A percentile compares a stretch with the other conserved stretches of the same genome.
These are phyloP conservation scores for Aegilops speltoides DNA, from an alignment of 176 grass and related monocot genomes.

Conservation along the genomic window DNA sequence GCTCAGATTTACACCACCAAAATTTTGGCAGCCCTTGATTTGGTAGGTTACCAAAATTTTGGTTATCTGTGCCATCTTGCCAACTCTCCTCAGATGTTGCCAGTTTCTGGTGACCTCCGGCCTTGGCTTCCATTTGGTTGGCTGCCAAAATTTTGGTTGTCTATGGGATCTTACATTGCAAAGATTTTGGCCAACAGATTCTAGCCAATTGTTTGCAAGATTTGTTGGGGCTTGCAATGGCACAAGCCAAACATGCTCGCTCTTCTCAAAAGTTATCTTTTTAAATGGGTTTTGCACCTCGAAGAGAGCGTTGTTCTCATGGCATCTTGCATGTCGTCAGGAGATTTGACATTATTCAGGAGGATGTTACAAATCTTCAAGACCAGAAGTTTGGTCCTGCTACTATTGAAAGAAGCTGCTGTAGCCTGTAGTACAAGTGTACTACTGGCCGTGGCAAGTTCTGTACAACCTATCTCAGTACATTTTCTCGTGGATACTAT, in stretches of 20 bases:
- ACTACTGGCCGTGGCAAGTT: background rate
- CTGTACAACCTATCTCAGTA: no score
- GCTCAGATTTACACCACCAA: background rate
- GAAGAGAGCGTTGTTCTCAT: background rate
- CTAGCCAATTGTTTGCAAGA: no score
- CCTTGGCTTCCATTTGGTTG: background rate
- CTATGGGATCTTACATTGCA: background rate
- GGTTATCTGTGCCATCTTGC: background rate
- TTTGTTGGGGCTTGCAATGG: no score
- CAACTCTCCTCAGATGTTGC: background rate
- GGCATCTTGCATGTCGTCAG: no score
- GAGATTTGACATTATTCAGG: background rate
- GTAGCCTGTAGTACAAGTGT: constrained; percentile 15
- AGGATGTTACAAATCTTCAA: background rate
- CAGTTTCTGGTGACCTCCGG: background rate
- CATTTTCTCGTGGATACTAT: background rate
- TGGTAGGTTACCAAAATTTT: background rate
- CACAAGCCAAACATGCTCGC: no score
- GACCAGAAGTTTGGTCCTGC: background rate
- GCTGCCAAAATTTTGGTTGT: background rate
- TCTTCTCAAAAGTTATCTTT: background rate
- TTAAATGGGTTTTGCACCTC: background rate
- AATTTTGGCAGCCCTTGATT: no score
- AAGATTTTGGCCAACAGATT: background rate
- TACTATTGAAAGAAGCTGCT: background rate